A percentile compares a stretch with the other conserved stretches of the same genome.
Conservation (phyloP, 805 yeast genomes). For the Pichia rugopelliculosa region DNA sequence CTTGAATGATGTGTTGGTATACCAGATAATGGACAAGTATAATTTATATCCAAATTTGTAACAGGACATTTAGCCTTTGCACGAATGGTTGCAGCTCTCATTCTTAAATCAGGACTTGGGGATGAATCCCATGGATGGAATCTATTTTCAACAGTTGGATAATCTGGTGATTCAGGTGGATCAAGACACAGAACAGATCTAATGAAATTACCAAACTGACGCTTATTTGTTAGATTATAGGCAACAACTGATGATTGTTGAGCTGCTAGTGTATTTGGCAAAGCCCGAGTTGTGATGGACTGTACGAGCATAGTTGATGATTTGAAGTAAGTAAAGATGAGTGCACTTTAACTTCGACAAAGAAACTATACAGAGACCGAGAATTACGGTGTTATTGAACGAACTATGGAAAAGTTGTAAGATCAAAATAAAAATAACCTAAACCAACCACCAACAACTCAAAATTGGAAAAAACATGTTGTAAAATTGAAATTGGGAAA, state of each 20-base stretch:
- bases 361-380: too few species aligned
- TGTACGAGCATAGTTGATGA: background rate
- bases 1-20: conserved; percentile 91
- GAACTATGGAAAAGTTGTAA: background rate
- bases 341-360: background rate
- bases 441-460: too few species aligned
- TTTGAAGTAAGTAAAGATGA: background rate
- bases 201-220: conserved; percentile 28
- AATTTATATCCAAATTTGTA: conserved; percentile 70
- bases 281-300: background rate
- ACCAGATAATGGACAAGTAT: conserved; percentile 88
- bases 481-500: background rate
- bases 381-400: background rate
- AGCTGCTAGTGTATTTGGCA: background rate
- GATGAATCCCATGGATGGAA: conserved; percentile 90
- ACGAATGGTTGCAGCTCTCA: conserved; percentile 85
- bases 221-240: background rate
- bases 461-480: background rate
- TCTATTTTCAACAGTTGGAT: conserved; percentile 64
- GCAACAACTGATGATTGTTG: background rate
- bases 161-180: conserved; percentile 56
- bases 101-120: conserved; percentile 79
- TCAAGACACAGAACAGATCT: conserved; percentile 40
- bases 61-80: conserved; percentile 89
- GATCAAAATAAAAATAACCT: background rate